phyloP scores from a whole-genome alignment of 2,329 filamentous ascomycete genomes.

The Xylariaceae sp. region DNA sequence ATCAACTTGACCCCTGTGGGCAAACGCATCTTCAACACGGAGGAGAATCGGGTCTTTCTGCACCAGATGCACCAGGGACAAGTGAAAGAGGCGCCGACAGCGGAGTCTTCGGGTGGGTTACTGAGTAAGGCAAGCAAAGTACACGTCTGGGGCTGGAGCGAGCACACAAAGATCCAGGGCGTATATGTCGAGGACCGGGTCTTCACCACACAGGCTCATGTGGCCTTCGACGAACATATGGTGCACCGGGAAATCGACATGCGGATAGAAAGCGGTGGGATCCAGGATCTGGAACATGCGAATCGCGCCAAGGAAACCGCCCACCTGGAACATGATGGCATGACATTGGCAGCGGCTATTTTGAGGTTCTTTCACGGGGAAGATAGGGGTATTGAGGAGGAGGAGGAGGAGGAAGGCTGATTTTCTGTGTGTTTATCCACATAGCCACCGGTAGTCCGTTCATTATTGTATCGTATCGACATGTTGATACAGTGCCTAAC shows the following conservation, averaged over 20 bases:
- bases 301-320: constrained; percentile 56
- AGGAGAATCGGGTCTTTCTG: constrained; percentile 42
- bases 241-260: constrained; percentile 55
- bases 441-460: too few relatives aligned
- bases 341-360: constrained; percentile 59
- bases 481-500: too few relatives aligned
- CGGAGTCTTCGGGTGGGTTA: constrained; percentile 34
- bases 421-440: too few relatives aligned
- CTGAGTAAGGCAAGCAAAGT: constrained; percentile 34
- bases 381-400: constrained; percentile 18
- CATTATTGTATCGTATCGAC: too few relatives aligned
- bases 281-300: constrained; percentile 56
- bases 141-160: constrained; percentile 54
- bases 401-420: too few relatives aligned
- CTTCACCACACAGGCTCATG: constrained; percentile 72
- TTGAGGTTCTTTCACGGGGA: constrained; percentile 48
- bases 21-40: constrained; percentile 58
- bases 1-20: constrained; percentile 59
- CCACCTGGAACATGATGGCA: constrained; percentile 59
- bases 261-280: constrained; percentile 50
- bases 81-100: constrained; percentile 45
- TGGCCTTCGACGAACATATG: constrained; percentile 67
- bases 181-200: constrained; percentile 60
- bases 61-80: constrained; percentile 79
- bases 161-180: constrained; percentile 62